Base-by-base conservation (phyloP, 495 filamentous ascomycete genomes). In the Darksidea phi region DNA sequence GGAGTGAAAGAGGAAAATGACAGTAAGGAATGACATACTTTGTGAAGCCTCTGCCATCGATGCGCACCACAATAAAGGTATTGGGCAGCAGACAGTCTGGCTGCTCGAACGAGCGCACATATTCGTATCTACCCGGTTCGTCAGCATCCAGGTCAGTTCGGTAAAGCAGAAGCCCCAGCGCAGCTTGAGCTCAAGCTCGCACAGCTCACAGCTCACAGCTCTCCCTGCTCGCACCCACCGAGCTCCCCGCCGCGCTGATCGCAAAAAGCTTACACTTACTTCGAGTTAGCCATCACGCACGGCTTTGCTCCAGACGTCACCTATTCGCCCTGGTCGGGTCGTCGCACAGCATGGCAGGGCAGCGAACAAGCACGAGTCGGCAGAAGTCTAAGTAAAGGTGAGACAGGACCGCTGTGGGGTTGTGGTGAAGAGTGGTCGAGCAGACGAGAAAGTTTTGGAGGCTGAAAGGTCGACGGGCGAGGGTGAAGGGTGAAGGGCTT, bases 61-160 rank as follows among this genome's bases (percentile, higher is more conserved):
- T 85, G 47, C 94, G 85, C 54, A 98, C 84, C 8, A 97, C 88
- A 42, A 97, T 86, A 89, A 89, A 98, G 10, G 93, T 97, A 63
- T 91, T 93, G 24, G 87, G 90, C 3, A 97, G 84, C 42, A 97
- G 77, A 24, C 74, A 74, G 68, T 95, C 88, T 4, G 82, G 74
- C 71, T 88, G 88, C 79, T 98, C 94, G 68, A 96, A 97, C 32
- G 78, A 72, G 68, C 88, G 88, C 63, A 97, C 94, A 72, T 97
- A 97, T 77, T 95, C 94, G 72, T 87, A 98, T 71, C 91, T 87
- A 78, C 48, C 3, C 15, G 42, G 25, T 21, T 18, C 48, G 54
- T 75, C 73, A 76, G 67, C 41, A 43, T 41, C 42, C 42, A 48
- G 37, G 32, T 18, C 23, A 56, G 53, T 28, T 8, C 15, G n/a